Conservation (phyloP, 441 rosid genomes). For the Daphne laureola region DNA sequence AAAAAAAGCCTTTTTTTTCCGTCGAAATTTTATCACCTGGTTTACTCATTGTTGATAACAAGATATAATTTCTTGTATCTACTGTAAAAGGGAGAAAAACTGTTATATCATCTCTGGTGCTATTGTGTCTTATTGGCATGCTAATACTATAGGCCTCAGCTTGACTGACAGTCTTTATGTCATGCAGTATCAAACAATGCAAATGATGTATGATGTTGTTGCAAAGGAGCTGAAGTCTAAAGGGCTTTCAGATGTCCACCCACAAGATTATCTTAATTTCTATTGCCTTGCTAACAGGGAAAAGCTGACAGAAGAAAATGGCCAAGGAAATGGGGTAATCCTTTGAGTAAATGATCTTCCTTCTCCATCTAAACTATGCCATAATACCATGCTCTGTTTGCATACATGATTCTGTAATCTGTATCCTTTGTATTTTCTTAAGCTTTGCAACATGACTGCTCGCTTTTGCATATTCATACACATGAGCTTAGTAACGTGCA, state of each 20-base stretch:
- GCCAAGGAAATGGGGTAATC: slow-evolving; percentile 43
- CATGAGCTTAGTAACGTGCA: background rate
- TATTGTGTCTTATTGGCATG: background rate
- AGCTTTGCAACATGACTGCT: background rate
- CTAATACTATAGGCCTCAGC: background rate
- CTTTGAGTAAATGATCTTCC: slow-evolving; percentile 1
- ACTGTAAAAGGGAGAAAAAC: slow-evolving; percentile 1
- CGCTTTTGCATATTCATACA: background rate
- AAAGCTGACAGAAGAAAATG: slow-evolving; percentile 24
- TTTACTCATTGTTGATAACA: slow-evolving; percentile 1
- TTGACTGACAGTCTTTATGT: slow-evolving; percentile 18
- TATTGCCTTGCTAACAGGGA: slow-evolving; percentile 85
- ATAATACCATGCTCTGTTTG: slow-evolving; percentile 6
- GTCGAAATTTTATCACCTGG: background rate
- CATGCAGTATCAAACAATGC: slow-evolving; percentile 80
- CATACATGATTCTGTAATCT: background rate
- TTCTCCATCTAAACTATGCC: background rate
- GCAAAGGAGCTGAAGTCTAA: slow-evolving; percentile 43
- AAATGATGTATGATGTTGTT: slow-evolving; percentile 69
- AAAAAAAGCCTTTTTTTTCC: background rate
- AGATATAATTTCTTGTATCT: background rate
- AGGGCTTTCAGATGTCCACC: slow-evolving; percentile 48
- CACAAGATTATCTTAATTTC: slow-evolving; percentile 85
- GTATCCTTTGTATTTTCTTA: background rate
- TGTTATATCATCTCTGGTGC: background rate